phyloP scores from a whole-genome alignment of 225 moss, liverwort and hornwort species.

The Marchantia paleacea region DNA sequence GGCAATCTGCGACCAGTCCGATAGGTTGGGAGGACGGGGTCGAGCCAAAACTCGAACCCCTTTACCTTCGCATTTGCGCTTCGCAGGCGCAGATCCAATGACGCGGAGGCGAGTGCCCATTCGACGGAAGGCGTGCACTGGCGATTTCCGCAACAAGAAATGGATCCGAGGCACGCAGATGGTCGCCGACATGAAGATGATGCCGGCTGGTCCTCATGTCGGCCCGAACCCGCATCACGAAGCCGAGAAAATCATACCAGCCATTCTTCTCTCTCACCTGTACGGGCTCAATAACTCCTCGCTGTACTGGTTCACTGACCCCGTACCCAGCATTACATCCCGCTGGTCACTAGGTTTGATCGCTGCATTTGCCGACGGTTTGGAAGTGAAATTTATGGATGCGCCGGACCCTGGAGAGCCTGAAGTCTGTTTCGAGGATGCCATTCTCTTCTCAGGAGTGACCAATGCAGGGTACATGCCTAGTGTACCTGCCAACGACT shows the following conservation, averaged over 20 bases:
- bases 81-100: slow-evolving; percentile 33
- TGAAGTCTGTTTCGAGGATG: slow-evolving; percentile 88
- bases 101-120: slow-evolving; percentile 34
- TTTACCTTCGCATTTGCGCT: slow-evolving; percentile 28
- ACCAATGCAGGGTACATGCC: slow-evolving; percentile 95
- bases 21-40: background rate
- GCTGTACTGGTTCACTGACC: slow-evolving; percentile 80
- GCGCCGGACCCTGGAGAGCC: slow-evolving; percentile 57
- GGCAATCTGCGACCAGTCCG: slow-evolving; percentile 25
- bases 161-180: slow-evolving; percentile 87
- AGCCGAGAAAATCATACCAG: slow-evolving; percentile 91
- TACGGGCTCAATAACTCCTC: slow-evolving; percentile 71
- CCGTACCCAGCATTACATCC: slow-evolving; percentile 57
- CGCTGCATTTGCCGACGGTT: slow-evolving; percentile 53
- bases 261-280: slow-evolving; percentile 76
- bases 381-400: slow-evolving; percentile 68
- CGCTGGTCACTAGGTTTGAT: slow-evolving; percentile 79
- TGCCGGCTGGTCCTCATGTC: slow-evolving; percentile 74
- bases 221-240: slow-evolving; percentile 98
- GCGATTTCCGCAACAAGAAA: background rate
- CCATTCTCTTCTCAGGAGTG: slow-evolving; percentile 78
- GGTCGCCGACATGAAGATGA: slow-evolving; percentile 96
- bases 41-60: background rate
- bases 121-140: slow-evolving; percentile 1
- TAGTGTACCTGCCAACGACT: slow-evolving; percentile 62